Conservation (phyloP, 257 asterid species). For the Fraxinus quadrangulata region DNA sequence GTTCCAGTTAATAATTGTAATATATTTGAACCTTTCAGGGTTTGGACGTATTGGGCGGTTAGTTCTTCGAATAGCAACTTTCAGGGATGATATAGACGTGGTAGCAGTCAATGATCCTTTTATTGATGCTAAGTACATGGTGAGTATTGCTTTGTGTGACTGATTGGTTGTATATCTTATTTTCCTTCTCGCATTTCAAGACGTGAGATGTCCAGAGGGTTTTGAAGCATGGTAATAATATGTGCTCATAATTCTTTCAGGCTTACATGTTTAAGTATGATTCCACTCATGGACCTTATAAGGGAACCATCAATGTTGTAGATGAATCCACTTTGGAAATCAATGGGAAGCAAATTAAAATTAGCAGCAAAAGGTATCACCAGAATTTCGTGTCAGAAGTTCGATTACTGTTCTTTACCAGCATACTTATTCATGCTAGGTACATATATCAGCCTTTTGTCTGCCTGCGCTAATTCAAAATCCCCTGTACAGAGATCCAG, state of each 20-base stretch:
- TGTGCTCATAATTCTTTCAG: conserved; percentile 43
- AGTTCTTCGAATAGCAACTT: conserved; percentile 81
- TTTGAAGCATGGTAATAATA: conserved; percentile 10
- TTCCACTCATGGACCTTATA: conserved; percentile 90
- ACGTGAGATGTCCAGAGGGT: conserved; percentile 3
- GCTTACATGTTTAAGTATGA: conserved; percentile 99
- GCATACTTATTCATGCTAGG: conserved; percentile 5
- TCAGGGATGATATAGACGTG: conserved; percentile 92
- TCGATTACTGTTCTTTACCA: conserved; percentile 8
- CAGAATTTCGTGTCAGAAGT: conserved; percentile 3
- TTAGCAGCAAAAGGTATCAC: conserved; percentile 72
- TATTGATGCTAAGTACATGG: conserved; percentile 95
- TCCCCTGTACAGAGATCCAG: conserved; percentile 67
- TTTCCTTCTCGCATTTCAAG: conserved; percentile 10
- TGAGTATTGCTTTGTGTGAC: conserved; percentile 29
- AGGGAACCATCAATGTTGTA: conserved; percentile 66
- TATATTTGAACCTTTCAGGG: conserved; percentile 49
- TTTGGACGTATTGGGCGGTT: conserved; percentile 98
- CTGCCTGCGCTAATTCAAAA: conserved; percentile 28
- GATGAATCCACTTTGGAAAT: conserved; percentile 90
- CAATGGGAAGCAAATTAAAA: conserved; percentile 81
- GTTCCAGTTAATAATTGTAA: not conserved
- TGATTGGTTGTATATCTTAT: conserved; percentile 5
- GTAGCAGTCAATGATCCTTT: conserved; percentile 98
- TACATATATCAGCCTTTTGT: not conserved